Evolutionary conservation across 1,139 yeast species (phyloP), one percentile per base, ranked within the genome.

Genomic region (Yamadazyma songkhlaensis): DNA sequence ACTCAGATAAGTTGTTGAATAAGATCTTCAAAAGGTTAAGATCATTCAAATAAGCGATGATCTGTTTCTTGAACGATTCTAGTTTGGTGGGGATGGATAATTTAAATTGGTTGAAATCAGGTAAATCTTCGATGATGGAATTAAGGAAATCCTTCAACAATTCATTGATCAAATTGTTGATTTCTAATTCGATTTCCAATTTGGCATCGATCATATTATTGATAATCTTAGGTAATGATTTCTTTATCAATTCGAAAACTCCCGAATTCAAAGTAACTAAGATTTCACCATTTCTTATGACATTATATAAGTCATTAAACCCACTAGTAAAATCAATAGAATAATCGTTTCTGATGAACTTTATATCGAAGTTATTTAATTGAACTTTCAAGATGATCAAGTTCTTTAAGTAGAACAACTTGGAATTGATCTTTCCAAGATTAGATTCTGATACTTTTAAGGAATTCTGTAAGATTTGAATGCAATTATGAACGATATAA

Each of bases 201-300:
- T 87, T 79, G 15, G 96, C 95, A 59, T 90, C 97, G 35, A 83
- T 76, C 87, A 84, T 84, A 55, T 86, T 84, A 50, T 81, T 83
- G 9, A 86, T 84, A n/a, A 88, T 87, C 45, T 77, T 80, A 0
- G 97, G 97, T 2, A 83, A 86, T 1, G 88, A 72, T 27, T 81
- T 86, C 43, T 76, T 69, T 4, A 87, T 84, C 35, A 83, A 57
- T 44, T 76, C 80, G 37, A 81, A 61, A 35, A 80, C 68, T 2
- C 81, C 78, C n/a, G 49, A 41, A 14, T 60, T 61, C n/a, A 51
- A 32, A 37, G 59, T 58, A 36, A 59, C 54, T 30, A 57, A 51
- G 26, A 69, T 59, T 25, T 61, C 60, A 10, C 74, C 71, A 15
- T 52, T 55, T 33, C 60, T 54, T 15, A 81, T 62, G 12, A 72